Base-by-base conservation (phyloP, 129 eudicot genomes). In the Flaveria linearis region DNA sequence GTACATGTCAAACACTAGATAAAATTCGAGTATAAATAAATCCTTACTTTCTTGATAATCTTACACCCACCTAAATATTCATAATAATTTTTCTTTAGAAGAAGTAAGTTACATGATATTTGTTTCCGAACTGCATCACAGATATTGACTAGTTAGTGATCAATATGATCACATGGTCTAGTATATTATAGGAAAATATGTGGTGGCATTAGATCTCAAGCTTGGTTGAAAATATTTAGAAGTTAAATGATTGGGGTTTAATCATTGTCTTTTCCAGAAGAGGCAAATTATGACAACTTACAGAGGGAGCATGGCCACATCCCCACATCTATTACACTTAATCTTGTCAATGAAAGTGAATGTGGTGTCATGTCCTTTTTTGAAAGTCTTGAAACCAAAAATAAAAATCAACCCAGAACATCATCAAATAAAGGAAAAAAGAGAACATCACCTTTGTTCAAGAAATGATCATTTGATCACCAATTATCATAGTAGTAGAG, bases 321-420 rank as follows among this genome's bases (percentile, higher is more conserved):
- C 74, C 57, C 75, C 69, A 77, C 81, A 68, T 57, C 68, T 33
- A 43, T 77, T 77, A 69, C 46, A 78, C 76, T 46, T 55, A 53
- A 78, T 15, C 61, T 42, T 69, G 70, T 56, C 69, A 78, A 57
- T 43, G 76, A 67, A 55, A 69, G 76, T 69, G 70, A 67, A 55
- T 78, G 81, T 57, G 70, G 65, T 55, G 69, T 78, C 62, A 68
- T 78, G 76, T 58, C 81, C 81, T 69, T 68, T 68, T 53, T 77
- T 55, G 22, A 56, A 55, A 55, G 69, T 42, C 53, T 57, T 73
- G 4, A 69, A 69, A 20, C 39, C 17, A 65, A 47, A 50, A 51
- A 65, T 51, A 36, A 50, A 76, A 17, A 33, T 68, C 17, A 68
- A 55, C 12, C 69, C 75, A 42, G 46, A 77, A 77, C 46, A 69